Conservation (phyloP, 2,329 filamentous ascomycete species). For the Daldinia sp. region DNA sequence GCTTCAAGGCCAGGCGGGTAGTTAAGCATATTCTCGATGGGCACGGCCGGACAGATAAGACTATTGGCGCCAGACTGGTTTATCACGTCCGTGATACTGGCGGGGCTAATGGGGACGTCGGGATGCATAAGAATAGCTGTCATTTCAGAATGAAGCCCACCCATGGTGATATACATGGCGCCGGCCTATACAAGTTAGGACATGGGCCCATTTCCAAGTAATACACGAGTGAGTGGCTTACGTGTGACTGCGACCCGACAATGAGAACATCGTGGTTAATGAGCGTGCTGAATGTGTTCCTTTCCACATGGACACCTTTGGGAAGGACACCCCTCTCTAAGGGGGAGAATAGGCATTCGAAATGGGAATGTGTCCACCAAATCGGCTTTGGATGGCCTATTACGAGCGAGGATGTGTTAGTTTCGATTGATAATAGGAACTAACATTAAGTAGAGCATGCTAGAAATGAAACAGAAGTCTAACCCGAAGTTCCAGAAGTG, state of each 20-base stretch:
- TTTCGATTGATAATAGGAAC: background rate
- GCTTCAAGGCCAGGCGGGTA: slow-evolving; percentile 28
- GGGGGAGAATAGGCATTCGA: slow-evolving; percentile 25
- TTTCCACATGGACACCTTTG: slow-evolving; percentile 15
- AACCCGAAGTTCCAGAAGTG: slow-evolving; percentile 37
- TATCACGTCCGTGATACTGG: slow-evolving; percentile 37
- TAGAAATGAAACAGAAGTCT: background rate
- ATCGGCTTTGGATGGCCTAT: slow-evolving; percentile 43
- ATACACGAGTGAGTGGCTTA: slow-evolving; percentile 5
- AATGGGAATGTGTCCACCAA: slow-evolving; percentile 40
- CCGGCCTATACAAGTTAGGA: slow-evolving; percentile 28
- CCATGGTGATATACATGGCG: slow-evolving; percentile 28
- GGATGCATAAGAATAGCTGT: slow-evolving; percentile 37
- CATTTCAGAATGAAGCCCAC: slow-evolving; percentile 20
- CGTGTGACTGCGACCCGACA: slow-evolving; percentile 31
- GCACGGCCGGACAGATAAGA: slow-evolving; percentile 35
- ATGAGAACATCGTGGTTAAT: slow-evolving; percentile 29
- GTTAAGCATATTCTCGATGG: slow-evolving; percentile 41
- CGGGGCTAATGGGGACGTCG: slow-evolving; percentile 34
- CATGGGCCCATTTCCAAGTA: background rate
- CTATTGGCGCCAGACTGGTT: slow-evolving; percentile 25
- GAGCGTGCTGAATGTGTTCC: slow-evolving; percentile 26
- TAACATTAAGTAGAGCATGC: background rate
- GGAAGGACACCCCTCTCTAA: slow-evolving; percentile 26
- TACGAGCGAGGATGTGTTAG: slow-evolving; percentile 18